phyloP scores from a whole-genome alignment of 352 stramenopile species.

The Globisporangium irregulare region DNA sequence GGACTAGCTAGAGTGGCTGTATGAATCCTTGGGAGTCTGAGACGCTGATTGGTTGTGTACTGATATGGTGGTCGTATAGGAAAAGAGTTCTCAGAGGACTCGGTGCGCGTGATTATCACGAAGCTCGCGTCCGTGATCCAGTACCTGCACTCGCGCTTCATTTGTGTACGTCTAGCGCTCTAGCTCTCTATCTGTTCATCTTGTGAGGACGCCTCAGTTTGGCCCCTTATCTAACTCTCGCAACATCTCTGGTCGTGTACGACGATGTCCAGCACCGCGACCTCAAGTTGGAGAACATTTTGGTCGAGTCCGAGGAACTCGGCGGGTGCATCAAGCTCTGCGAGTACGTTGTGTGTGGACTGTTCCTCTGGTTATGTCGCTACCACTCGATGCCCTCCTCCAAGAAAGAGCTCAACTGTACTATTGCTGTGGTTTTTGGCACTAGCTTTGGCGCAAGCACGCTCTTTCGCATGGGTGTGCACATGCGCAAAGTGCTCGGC shows the following conservation, averaged over 20 bases:
- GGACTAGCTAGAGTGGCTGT: not conserved
- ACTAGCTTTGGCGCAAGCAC: constrained; percentile 74
- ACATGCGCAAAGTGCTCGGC: constrained; percentile 77
- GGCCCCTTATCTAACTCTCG: not conserved
- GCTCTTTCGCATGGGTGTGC: constrained; percentile 67
- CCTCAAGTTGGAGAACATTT: constrained; percentile 80
- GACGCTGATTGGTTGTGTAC: not conserved
- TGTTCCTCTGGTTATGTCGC: not conserved
- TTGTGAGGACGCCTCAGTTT: not conserved
- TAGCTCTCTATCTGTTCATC: not conserved
- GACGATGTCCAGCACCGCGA: constrained; percentile 55
- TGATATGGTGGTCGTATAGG: constrained; percentile 5
- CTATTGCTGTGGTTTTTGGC: not conserved
- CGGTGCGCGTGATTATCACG: constrained; percentile 54
- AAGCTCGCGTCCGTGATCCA: constrained; percentile 74
- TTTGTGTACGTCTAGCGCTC: constrained; percentile 46
- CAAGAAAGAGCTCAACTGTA: not conserved
- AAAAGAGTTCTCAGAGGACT: constrained; percentile 48
- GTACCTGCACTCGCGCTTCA: constrained; percentile 79
- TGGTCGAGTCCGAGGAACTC: constrained; percentile 52
- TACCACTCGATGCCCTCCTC: not conserved
- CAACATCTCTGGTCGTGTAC: not conserved
- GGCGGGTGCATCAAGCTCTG: constrained; percentile 72
- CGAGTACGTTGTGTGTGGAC: constrained; percentile 38
- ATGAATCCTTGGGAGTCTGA: not conserved